Evolutionary conservation across 2,329 filamentous ascomycete species (phyloP), one percentile per base, ranked within the genome.

Genomic region (Cryoendolithus antarcticus): DNA sequence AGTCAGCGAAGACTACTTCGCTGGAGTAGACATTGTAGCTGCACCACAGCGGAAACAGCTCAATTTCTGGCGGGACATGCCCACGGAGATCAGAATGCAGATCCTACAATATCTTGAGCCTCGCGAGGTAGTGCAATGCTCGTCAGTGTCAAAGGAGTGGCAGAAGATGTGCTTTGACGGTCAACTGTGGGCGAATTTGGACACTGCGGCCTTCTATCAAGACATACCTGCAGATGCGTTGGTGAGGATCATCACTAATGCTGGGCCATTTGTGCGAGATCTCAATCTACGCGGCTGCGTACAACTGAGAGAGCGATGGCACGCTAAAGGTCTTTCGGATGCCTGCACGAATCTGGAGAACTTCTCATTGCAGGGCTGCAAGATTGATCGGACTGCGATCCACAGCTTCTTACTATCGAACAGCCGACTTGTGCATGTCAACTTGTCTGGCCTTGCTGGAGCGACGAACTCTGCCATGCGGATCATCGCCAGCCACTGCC

Each of bases 211-310:
- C 36, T 96, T 89, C 60, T 95, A 96, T 57, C 75, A 74, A 47
- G 75, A 86, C 38, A 96, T 96, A 47, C 81, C 89, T 0, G 83
- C 82, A 13, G 78, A 84, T 46, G 83, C 84, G 1, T 65, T 98
- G 35, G 76, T 86, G 40, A 86, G 82, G 53, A 86, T 96, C 45
- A 86, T 96, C 54, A 75, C 78, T 1, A 72, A 78, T 3, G 86
- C 86, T 1, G 91, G 89, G 0, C 85, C 89, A 0, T 98, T 96
- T 52, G 77, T 96, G 39, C 83, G 83, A 49, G 78, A 94, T 51
- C 70, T 98, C 39, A 96, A 96, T 53, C 71, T 98, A 3, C 70
- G 89, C 49, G 91, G 91, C 19, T 98, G 89, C 57, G 74, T 93
- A 28, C 91, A 96, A 58, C 71, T 96, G 37, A 74, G 84, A 47